phyloP scores from a whole-genome alignment of 257 asterid genomes.

The Rhazya stricta region DNA sequence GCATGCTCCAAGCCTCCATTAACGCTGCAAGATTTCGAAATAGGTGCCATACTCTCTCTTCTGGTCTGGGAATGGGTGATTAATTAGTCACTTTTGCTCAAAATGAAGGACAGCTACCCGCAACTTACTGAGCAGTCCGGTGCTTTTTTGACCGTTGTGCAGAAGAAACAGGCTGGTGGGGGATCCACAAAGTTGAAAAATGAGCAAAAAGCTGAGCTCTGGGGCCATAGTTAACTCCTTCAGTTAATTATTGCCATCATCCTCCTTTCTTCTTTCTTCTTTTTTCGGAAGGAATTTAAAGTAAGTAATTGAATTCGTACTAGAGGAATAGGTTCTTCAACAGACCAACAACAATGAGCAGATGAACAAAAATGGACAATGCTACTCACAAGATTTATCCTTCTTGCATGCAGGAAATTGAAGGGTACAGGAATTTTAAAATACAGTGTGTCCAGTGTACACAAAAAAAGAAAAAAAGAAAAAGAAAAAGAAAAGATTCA shows the following conservation, averaged over 20 bases:
- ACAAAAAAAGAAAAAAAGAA: too few species aligned
- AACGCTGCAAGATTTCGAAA: background rate
- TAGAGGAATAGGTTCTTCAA: too few species aligned
- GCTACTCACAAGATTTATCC: too few species aligned
- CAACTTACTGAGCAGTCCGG: conserved; percentile 7
- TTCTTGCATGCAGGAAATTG: too few species aligned
- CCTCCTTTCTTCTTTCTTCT: background rate
- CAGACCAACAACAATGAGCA: background rate
- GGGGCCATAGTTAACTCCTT: background rate
- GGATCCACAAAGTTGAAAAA: conserved; percentile 7
- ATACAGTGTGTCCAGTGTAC: too few species aligned
- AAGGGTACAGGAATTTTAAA: too few species aligned
- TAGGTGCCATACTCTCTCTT: too few species aligned
- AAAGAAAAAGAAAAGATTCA: background rate
- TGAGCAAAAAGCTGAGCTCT: background rate
- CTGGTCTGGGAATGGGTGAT: background rate
- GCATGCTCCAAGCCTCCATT: background rate
- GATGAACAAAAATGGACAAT: background rate
- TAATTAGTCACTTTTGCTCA: background rate
- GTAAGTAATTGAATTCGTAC: too few species aligned
- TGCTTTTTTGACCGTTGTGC: conserved; percentile 12
- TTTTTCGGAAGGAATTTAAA: background rate
- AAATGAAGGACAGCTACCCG: conserved; percentile 22
- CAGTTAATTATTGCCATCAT: background rate
- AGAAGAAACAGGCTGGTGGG: background rate